phyloP scores from a whole-genome alignment of 2,329 filamentous ascomycete species.

The Fusarium denticulatum region DNA sequence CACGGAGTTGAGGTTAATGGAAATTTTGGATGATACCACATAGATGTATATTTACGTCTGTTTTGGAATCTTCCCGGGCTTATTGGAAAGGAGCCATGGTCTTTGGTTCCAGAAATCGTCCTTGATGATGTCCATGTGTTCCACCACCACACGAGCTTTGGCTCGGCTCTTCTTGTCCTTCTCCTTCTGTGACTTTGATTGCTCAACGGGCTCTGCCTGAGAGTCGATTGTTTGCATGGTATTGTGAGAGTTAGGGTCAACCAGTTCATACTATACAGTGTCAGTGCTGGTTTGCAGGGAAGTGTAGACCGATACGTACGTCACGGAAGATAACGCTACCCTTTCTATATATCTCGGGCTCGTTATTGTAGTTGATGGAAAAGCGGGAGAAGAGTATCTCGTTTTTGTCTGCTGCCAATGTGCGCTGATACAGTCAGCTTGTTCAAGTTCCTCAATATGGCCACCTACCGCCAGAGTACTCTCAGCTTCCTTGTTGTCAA shows the following conservation, averaged over 20 bases:
- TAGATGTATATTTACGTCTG: slow-evolving; percentile 54
- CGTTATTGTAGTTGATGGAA: slow-evolving; percentile 97
- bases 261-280: slow-evolving; percentile 71
- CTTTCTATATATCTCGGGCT: slow-evolving; percentile 91
- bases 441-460: neutral
- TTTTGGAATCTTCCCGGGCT: slow-evolving; percentile 75
- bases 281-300: slow-evolving; percentile 33
- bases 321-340: slow-evolving; percentile 90
- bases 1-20: slow-evolving; percentile 43
- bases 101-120: slow-evolving; percentile 92
- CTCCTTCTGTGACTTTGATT: slow-evolving; percentile 83
- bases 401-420: slow-evolving; percentile 88
- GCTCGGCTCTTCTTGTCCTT: slow-evolving; percentile 82
- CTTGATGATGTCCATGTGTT: slow-evolving; percentile 93
- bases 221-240: slow-evolving; percentile 58
- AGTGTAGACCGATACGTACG: slow-evolving; percentile 55
- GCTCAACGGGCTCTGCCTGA: slow-evolving; percentile 61
- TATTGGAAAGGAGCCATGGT: slow-evolving; percentile 84
- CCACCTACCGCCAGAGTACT: slow-evolving; percentile 75
- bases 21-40: slow-evolving; percentile 46
- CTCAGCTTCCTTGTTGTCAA: slow-evolving; percentile 83
- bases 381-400: slow-evolving; percentile 93
- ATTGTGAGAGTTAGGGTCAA: slow-evolving; percentile 65
- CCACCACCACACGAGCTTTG: slow-evolving; percentile 83
- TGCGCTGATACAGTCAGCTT: slow-evolving; percentile 67